Percentiles rank a stretch among this genome's conserved stretches.
Evolutionary conservation across 1,139 yeast genomes (phyloP).

Genomic region (Casaregolazyma lundiana): DNA sequence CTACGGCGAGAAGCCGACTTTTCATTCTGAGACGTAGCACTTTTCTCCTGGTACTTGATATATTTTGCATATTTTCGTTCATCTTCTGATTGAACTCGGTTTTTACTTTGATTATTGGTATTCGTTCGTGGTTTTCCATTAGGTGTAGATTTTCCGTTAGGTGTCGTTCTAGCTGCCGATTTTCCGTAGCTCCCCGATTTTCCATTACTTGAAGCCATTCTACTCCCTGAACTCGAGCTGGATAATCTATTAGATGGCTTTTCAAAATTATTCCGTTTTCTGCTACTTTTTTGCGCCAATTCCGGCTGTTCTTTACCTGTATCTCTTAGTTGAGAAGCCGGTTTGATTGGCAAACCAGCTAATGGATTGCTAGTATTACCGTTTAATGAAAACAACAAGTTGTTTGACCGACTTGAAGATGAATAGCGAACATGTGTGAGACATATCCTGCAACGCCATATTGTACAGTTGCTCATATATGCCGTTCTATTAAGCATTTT

Average conservation of each 20-base stretch:
- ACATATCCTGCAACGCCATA: background rate
- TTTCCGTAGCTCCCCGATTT: no score
- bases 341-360: background rate
- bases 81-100: background rate
- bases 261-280: no score
- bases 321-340: background rate
- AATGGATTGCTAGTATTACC: background rate
- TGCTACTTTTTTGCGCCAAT: background rate
- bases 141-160: background rate
- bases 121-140: background rate
- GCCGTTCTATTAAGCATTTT: background rate
- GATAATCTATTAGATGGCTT: no score
- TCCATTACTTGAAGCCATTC: background rate
- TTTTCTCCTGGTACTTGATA: constrained; percentile 5
- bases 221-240: no score
- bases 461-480: background rate
- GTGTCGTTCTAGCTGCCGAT: background rate
- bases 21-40: background rate
- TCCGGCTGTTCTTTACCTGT: background rate
- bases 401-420: background rate
- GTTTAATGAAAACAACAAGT: background rate
- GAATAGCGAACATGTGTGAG: background rate
- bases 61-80: constrained; percentile 6
- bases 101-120: background rate
- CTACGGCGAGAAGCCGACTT: constrained; percentile 6